Evolutionary conservation across 23 red algal species (phyloP).

Genomic region (Gracilaria caudata): DNA sequence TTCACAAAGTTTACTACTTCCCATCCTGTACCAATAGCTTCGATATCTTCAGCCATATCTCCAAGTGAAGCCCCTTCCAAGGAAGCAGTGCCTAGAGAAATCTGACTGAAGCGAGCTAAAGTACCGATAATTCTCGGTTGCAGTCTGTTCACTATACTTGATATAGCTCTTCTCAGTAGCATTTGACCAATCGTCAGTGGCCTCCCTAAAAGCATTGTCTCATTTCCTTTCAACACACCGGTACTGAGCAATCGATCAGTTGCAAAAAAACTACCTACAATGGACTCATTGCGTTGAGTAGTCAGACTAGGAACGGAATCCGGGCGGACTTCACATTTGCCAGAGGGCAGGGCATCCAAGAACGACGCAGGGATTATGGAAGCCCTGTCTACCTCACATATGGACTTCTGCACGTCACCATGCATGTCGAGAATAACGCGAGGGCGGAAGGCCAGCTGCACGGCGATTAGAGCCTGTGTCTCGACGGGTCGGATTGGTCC

Average conservation of each 20-base stretch:
- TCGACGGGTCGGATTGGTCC: conserved; percentile 16
- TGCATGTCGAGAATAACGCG: conserved; percentile 8
- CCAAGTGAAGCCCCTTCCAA: neutral
- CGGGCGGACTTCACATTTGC: neutral
- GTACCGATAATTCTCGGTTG: conserved; percentile 12
- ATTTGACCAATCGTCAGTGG: conserved; percentile 7
- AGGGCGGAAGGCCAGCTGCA: neutral
- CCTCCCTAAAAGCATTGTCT: neutral
- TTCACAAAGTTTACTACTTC: neutral
- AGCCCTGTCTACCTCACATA: conserved; percentile 16
- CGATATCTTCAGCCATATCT: neutral
- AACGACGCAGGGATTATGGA: neutral
- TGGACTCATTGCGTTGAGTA: neutral
- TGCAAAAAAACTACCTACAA: conserved; percentile 16
- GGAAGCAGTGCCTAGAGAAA: neutral
- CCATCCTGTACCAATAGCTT: conserved; percentile 7
- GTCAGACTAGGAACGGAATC: neutral
- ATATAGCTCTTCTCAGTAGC: neutral
- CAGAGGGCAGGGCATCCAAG: neutral
- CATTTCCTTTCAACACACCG: neutral
- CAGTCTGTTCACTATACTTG: neutral
- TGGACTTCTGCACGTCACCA: conserved; percentile 10
- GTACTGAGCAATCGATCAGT: neutral
- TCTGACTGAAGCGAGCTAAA: conserved; percentile 20
- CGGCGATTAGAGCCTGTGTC: conserved; percentile 23